Evolutionary conservation across 345 rosid species (phyloP), one percentile per base, ranked within the genome.

Genomic region (Syzygium aqueum): DNA sequence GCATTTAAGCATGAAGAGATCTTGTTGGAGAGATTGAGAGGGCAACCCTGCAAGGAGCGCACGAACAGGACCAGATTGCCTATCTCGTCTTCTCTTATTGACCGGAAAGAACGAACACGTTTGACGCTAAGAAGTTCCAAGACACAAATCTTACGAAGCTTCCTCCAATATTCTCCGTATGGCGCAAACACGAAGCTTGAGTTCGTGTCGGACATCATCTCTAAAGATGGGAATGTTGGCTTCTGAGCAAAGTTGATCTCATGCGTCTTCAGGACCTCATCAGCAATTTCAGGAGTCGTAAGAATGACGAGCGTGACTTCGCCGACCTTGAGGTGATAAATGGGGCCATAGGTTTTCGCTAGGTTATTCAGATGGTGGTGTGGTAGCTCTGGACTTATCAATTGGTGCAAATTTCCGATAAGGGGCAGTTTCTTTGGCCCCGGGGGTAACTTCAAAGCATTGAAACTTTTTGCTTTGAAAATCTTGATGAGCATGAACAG

Each of bases 81-180:
- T 22, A 80, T 56, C 65, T 87, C 88, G 11, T 52, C 33, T 78
- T 37, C 85, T 51, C 84, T 59, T 12, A 87, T 50, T 1, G 84
- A 59, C 19, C 21, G 23, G 59, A 87, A 87, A 16, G 61, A 33
- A 25, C 37, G 28, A 14, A 87, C 86, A 3, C 82, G 33, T 19
- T 73, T 57, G 25, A 57, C 23, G 19, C 51, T 84, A 17, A 87
- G 51, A 37, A 87, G 80, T 43, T 84, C 63, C 13, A 59, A 49
- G 19, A 50, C 59, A 52, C 84, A 23, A 37, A 87, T 23, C 12
- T 84, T 84, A 2, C 86, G 82, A 21, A 57, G 56, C 43, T 87
- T 51, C 53, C 89, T 61, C 89, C 89, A 84, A 11, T 84, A 84
- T 17, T 84, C 83, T 19, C 84, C 88, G 3, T 86, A 86, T 1